Evolutionary conservation across 1,284 basidiomycete species (phyloP), one percentile per base, ranked within the genome.

Genomic region (Pseudozyma flocculosa): DNA sequence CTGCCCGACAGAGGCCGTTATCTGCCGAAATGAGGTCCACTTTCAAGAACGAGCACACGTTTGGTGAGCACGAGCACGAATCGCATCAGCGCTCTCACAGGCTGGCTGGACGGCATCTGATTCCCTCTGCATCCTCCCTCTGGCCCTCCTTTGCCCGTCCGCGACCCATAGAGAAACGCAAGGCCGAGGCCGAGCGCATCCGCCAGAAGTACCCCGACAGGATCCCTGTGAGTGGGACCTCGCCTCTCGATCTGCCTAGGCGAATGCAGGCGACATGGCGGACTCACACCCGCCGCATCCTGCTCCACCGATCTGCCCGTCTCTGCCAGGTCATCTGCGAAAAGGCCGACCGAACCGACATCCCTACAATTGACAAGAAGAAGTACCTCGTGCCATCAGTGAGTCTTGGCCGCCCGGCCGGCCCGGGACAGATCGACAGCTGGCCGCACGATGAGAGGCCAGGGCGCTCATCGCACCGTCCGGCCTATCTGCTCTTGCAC

Each of bases 301-400:
- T n/a, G n/a, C n/a, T n/a, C n/a, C n/a, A n/a, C n/a, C n/a, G n/a
- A n/a, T n/a, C n/a, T n/a, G n/a, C n/a, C n/a, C n/a, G 21, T 24
- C n/a, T 8, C 19, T 21, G n/a, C 19, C 62, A 96, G 92, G 93
- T 98, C 64, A 99, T 99, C 80, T 99, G 95, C 82, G 95, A 99
- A 85, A 97, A 97, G 83, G 94, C 92, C 48, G 94, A 98, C 83
- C 87, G 90, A 78, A 95, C 93, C 52, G 95, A 99, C 81, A 97
- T 98, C 78, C 92, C 93, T 0, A 94, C 92, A 19, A 97, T 99
- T 77, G 95, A 98, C 85, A 99, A 99, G 90, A 98, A 98, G 89
- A 99, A 98, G 84, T 99, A 98, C 75, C 84, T 99, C 42, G 95
- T 98, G 3, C 95, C 95, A 48, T 94, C 92, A 48, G 63, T 66